phyloP scores from a whole-genome alignment of 2,329 filamentous ascomycete species.

The Clonostachys rhizophaga region DNA sequence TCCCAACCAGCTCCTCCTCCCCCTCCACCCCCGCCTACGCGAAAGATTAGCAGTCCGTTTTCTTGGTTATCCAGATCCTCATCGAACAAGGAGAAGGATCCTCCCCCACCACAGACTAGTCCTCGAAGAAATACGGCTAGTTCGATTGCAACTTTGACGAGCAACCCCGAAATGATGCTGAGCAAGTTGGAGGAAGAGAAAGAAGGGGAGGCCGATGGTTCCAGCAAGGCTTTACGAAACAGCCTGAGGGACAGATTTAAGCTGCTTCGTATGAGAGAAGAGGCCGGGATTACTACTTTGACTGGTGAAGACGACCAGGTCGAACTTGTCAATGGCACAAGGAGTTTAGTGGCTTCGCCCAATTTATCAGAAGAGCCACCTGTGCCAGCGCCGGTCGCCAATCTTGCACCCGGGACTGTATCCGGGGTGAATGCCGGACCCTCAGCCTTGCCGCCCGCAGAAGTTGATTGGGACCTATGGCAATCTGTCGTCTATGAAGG shows the following conservation, averaged over 20 bases:
- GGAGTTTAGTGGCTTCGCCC: too few species aligned
- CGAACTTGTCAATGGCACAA: slow-evolving; percentile 7
- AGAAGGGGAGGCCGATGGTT: slow-evolving; percentile 36
- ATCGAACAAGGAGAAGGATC: slow-evolving; percentile 49
- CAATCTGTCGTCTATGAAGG: slow-evolving; percentile 94
- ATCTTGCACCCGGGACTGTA: slow-evolving; percentile 78
- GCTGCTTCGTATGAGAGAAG: slow-evolving; percentile 68
- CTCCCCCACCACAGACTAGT: slow-evolving; percentile 44
- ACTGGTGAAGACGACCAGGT: slow-evolving; percentile 46
- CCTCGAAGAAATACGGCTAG: slow-evolving; percentile 69
- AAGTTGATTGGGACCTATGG: slow-evolving; percentile 99
- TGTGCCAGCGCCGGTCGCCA: slow-evolving; percentile 62
- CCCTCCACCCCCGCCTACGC: slow-evolving; percentile 31
- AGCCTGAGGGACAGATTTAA: slow-evolving; percentile 79
- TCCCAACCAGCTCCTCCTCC: slow-evolving; percentile 22
- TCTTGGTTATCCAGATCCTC: slow-evolving; percentile 74
- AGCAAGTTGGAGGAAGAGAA: slow-evolving; percentile 70
- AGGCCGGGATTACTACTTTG: slow-evolving; percentile 51
- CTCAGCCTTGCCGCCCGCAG: slow-evolving; percentile 62
- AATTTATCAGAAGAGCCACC: slow-evolving; percentile 16
- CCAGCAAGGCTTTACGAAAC: neutral
- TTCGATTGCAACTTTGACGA: slow-evolving; percentile 72
- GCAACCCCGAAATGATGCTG: slow-evolving; percentile 77
- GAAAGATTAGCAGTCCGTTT: slow-evolving; percentile 86
- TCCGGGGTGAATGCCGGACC: slow-evolving; percentile 75